These are phyloP conservation scores for Novymonas esmeraldas DNA, from an alignment of 208 protist species.

Conservation along the genomic window DNA sequence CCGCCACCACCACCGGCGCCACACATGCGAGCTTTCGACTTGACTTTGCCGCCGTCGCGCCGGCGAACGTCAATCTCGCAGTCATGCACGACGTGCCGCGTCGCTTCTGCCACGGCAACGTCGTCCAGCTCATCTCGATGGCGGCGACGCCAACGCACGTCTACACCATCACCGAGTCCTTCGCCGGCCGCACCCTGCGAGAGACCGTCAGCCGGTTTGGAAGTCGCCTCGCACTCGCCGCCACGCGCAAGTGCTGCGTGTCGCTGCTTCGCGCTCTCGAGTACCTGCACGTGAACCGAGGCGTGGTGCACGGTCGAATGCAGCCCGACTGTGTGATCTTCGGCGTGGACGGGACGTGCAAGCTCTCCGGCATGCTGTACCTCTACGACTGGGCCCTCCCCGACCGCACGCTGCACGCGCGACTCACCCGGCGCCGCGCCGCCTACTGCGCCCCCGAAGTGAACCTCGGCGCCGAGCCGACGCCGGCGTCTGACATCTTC, in stretches of 20 bases:
- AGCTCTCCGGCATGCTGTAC: constrained; percentile 39
- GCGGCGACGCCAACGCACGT: constrained; percentile 24
- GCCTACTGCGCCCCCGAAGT: constrained; percentile 48
- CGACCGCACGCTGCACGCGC: constrained; percentile 2
- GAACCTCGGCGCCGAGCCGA: constrained; percentile 26
- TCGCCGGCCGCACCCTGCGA: constrained; percentile 39
- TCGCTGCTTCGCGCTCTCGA: constrained; percentile 47
- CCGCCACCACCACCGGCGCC: not conserved
- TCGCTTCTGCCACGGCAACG: constrained; percentile 47
- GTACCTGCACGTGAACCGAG: constrained; percentile 41
- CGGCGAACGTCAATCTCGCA: constrained; percentile 12
- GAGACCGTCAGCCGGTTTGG: constrained; percentile 38
- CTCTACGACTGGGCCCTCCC: constrained; percentile 32
- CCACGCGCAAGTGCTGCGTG: constrained; percentile 39
- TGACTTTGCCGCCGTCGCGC: not conserved
- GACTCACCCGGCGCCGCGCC: constrained; percentile 7
- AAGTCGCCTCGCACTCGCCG: constrained; percentile 28
- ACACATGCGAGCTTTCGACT: not conserved
- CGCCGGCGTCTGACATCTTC: constrained; percentile 45
- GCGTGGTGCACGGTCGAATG: constrained; percentile 45
- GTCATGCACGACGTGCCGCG: constrained; percentile 18
- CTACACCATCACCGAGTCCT: constrained; percentile 42
- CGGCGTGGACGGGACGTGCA: constrained; percentile 47
- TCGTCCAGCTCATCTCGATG: constrained; percentile 41
- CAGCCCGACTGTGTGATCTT: constrained; percentile 41